Evolutionary conservation across 768 basidiomycete genomes (phyloP).

Genomic region (Panellus pusillus): DNA sequence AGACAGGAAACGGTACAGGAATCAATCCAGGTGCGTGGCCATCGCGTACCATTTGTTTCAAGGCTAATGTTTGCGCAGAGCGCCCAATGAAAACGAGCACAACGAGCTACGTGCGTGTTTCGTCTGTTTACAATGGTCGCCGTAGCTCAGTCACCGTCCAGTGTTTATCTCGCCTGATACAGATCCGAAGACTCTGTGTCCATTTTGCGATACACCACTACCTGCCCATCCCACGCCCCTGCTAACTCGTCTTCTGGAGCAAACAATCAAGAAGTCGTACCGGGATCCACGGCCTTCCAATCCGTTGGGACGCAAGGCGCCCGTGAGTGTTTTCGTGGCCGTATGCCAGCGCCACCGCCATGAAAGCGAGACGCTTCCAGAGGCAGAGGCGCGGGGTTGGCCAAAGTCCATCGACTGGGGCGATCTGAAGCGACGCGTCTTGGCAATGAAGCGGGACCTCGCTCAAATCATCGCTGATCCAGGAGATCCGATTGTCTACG

Average conservation of each 20-base stretch:
- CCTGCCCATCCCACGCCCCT: conserved; percentile 62
- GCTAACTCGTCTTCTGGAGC: conserved; percentile 52
- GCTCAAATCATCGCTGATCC: conserved; percentile 52
- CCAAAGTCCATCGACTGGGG: conserved; percentile 71
- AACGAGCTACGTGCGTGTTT: conserved; percentile 12
- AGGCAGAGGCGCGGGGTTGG: conserved; percentile 73
- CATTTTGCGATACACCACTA: conserved; percentile 75
- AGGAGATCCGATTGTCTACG: conserved; percentile 27
- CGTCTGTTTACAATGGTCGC: not conserved
- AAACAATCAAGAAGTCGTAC: conserved; percentile 52
- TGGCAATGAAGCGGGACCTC: conserved; percentile 47
- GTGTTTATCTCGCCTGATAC: conserved; percentile 50
- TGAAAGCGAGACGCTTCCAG: conserved; percentile 70
- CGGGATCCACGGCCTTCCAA: conserved; percentile 69
- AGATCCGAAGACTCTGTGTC: conserved; percentile 73
- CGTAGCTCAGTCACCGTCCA: conserved; percentile 25
- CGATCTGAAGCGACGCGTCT: conserved; percentile 52
- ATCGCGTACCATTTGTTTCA: not conserved
- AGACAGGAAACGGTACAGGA: conserved; percentile 17
- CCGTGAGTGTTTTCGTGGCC: conserved; percentile 58
- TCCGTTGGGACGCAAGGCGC: conserved; percentile 57
- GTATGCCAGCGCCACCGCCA: conserved; percentile 81
- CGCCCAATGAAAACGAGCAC: conserved; percentile 9
- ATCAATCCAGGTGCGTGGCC: conserved; percentile 3
- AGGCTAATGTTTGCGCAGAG: not conserved